Base-by-base conservation (phyloP, 768 basidiomycete species). In the Lactarius vividus region DNA sequence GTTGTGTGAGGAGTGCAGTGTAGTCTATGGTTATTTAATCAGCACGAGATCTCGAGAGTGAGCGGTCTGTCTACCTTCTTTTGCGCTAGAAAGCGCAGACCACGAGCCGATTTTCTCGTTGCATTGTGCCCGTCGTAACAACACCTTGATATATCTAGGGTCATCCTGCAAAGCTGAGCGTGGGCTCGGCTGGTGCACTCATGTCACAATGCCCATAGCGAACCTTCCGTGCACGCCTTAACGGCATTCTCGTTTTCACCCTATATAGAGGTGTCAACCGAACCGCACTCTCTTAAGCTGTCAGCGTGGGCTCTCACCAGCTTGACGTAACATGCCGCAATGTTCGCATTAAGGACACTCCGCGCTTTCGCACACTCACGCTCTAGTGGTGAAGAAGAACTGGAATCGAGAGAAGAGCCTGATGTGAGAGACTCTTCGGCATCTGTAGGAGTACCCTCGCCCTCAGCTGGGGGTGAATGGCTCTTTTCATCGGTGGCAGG, bases 111-210 rank as follows among this genome's bases (percentile, higher is more conserved):
- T 77, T 52, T 81, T 78, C 67, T 95, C 94, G 73, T 94, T 96
- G 8, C 91, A 92, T 26, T 83, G 73, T 15, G 95, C 95, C n/a
- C 97, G 86, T 70, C 97, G 80, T 73, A 94, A 92, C 7, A 97
- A 79, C 0, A 90, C 96, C 76, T 96, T 98, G 70, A 89, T 75
- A 73, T 98, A 96, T 26, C 77, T 74, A 13, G 94, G 89, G 71
- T 97, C 91, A 71, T 98, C 92, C 37, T 81, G 76, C n/a, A 99
- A 80, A 29, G 95, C 94, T 95, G 72, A 42, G 54, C n/a, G 37
- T 63, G 55, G 55, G 13, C 20, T 64, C 62, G 52, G 39, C 26
- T 57, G 44, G 53, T 57, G 26, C 20, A 54, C 59, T 63, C 26
- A 29, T 40, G 39, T 59, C 23, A 61, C 56, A 26, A 44, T 42